Evolutionary conservation across 2,329 filamentous ascomycete genomes (phyloP).

Genomic region (Shiraia sp.): DNA sequence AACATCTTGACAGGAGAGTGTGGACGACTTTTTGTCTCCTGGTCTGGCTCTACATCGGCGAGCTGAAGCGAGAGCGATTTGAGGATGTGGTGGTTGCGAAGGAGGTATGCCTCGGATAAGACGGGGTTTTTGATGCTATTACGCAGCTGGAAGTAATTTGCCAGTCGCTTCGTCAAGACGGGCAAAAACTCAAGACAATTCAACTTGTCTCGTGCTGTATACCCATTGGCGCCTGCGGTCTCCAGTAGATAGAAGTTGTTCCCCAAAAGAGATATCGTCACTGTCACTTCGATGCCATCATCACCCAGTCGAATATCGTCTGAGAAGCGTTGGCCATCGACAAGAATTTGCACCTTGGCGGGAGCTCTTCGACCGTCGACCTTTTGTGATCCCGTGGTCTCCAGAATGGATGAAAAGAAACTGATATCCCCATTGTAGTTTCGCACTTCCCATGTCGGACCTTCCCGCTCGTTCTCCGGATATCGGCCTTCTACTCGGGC

Average conservation of each 20-base stretch:
- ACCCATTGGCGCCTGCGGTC: slow-evolving; percentile 68
- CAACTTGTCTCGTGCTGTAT: slow-evolving; percentile 73
- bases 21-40: slow-evolving; percentile 65
- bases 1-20: slow-evolving; percentile 91
- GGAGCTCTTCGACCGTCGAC: slow-evolving; percentile 68
- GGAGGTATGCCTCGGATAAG: slow-evolving; percentile 70
- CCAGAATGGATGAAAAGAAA: slow-evolving; percentile 69
- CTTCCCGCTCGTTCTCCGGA: slow-evolving; percentile 79
- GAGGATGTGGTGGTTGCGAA: slow-evolving; percentile 77
- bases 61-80: slow-evolving; percentile 68
- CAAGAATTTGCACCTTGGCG: slow-evolving; percentile 71
- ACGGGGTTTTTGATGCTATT: slow-evolving; percentile 68
- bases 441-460: slow-evolving; percentile 77
- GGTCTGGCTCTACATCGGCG: slow-evolving; percentile 60
- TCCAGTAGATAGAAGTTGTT: slow-evolving; percentile 62
- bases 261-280: slow-evolving; percentile 61
- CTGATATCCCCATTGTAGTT: slow-evolving; percentile 62
- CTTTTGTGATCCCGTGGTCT: slow-evolving; percentile 67
- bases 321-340: slow-evolving; percentile 70
- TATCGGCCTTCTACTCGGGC: slow-evolving; percentile 86
- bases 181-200: slow-evolving; percentile 73
- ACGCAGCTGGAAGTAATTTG: slow-evolving; percentile 71
- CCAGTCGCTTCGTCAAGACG: slow-evolving; percentile 73
- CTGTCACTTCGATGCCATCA: slow-evolving; percentile 69
- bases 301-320: slow-evolving; percentile 53